phyloP scores from a whole-genome alignment of 148 eudicot genomes.

The Camellia granthamiana region DNA sequence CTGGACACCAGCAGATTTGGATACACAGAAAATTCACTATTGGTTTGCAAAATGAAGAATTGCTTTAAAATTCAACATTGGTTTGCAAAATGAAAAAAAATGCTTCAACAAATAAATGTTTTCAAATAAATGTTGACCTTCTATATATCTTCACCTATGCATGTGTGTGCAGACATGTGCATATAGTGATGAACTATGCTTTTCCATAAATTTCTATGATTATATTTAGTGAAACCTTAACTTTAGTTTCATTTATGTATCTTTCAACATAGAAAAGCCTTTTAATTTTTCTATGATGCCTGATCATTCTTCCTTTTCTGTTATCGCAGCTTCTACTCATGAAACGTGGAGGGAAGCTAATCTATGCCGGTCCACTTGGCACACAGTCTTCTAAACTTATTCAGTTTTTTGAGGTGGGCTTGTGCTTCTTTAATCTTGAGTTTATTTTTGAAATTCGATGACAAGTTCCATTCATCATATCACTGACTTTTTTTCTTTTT shows the following conservation, averaged over 20 bases:
- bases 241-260: background rate
- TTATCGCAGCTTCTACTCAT: slow-evolving; percentile 57
- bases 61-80: background rate
- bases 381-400: slow-evolving; percentile 47
- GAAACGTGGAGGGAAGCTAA: slow-evolving; percentile 73
- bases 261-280: background rate
- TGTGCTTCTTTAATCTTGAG: background rate
- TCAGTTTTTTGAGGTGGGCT: slow-evolving; percentile 57
- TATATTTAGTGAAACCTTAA: background rate
- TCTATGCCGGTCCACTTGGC: slow-evolving; percentile 76
- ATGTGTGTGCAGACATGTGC: background rate
- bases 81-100: too few relatives aligned
- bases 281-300: background rate
- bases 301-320: slow-evolving; percentile 3
- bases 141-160: background rate
- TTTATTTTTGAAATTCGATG: background rate
- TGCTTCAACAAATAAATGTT: background rate
- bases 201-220: background rate
- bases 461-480: background rate
- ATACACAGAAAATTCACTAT: background rate
- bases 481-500: background rate
- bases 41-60: background rate
- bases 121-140: background rate
- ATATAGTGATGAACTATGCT: too few relatives aligned
- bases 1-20: background rate